These are phyloP conservation scores for Zygosaccharomyces kombuchaensis DNA, from an alignment of 805 yeast genomes.

Conservation along the genomic window DNA sequence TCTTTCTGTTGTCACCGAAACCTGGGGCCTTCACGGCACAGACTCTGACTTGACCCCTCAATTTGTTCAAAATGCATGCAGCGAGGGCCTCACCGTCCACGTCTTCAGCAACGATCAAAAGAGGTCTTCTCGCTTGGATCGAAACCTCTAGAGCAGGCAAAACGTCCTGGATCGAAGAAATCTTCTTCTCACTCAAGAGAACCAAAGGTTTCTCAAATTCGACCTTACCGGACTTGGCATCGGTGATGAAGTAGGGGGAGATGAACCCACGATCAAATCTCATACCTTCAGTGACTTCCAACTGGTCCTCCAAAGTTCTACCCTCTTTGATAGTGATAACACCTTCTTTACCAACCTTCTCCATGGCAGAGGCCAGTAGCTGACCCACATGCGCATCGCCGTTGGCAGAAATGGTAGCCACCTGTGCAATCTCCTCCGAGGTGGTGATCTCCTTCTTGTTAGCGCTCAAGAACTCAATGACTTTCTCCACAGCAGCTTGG, in stretches of 20 bases:
- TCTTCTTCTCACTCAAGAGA: conserved; percentile 86
- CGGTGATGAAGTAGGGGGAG: conserved; percentile 94
- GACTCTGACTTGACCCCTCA: conserved; percentile 97
- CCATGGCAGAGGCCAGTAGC: conserved; percentile 92
- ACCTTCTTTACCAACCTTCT: conserved; percentile 98
- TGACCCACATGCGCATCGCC: conserved; percentile 92
- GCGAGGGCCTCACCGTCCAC: conserved; percentile 98
- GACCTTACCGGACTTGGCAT: conserved; percentile 86
- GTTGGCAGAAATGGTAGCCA: conserved; percentile 95
- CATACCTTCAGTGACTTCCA: conserved; percentile 98
- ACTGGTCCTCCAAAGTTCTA: conserved; percentile 91
- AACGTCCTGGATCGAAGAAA: conserved; percentile 84
- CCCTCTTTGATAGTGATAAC: conserved; percentile 97
- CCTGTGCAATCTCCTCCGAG: conserved; percentile 93
- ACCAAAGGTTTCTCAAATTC: conserved; percentile 92
- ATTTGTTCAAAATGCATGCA: conserved; percentile 93
- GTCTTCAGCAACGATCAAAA: conserved; percentile 90
- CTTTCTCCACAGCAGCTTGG: conserved; percentile 94
- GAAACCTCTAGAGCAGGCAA: conserved; percentile 91
- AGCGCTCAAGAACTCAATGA: conserved; percentile 73
- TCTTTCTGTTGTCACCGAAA: conserved; percentile 97
- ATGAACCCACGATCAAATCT: conserved; percentile 96
- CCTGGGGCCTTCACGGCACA: conserved; percentile 99
- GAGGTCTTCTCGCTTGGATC: conserved; percentile 88
- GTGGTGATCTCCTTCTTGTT: conserved; percentile 93